Base-by-base conservation (phyloP, 108 stramenopile species). In the Nannochloropsis oceanica region DNA sequence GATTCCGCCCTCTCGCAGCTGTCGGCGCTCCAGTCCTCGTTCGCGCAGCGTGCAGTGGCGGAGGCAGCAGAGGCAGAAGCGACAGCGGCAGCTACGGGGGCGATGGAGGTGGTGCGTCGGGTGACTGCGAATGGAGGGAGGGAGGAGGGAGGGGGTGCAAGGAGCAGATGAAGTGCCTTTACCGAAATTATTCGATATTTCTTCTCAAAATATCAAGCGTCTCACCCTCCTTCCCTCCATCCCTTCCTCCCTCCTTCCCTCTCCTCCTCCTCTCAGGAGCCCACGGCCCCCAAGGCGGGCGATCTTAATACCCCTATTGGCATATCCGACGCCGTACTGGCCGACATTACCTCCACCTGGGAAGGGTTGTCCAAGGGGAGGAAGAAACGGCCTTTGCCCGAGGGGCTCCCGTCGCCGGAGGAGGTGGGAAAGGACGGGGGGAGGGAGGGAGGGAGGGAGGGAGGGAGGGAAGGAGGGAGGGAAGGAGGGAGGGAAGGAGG, bases 1-100 rank as follows among this genome's bases (percentile, higher is more conserved):
- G 89, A 90, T 43, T 81, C 89, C 43, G 82, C 86, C 0, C 26
- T 25, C 81, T 8, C 85, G 7, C 83, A 86, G 83, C 25, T 89
- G 8, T 7, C 59, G 1, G 3, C 59, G 5, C 59, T 73, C 59
- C 59, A 73, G 2, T 7, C 3, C 59, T 73, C 7, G 5, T 73
- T 50, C 46, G 46, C 46, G 46, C 46, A 50, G 46, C 12, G 46
- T 12, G 46, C 46, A 50, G 46, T 50, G 46, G 46, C 46, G 13
- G 13, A 50, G 14, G 46, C 46, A 12, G 14, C 46, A 14, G 46
- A 50, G 46, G n/a, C n/a, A n/a, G n/a, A n/a, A n/a, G n/a, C n/a
- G n/a, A n/a, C n/a, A n/a, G n/a, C n/a, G n/a, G n/a, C n/a, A n/a
- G n/a, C n/a, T n/a, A n/a, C n/a, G n/a, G 46, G 14, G 46, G 46